Conservation (phyloP, 495 filamentous ascomycete genomes). For the Clavariopsis aquatica region DNA sequence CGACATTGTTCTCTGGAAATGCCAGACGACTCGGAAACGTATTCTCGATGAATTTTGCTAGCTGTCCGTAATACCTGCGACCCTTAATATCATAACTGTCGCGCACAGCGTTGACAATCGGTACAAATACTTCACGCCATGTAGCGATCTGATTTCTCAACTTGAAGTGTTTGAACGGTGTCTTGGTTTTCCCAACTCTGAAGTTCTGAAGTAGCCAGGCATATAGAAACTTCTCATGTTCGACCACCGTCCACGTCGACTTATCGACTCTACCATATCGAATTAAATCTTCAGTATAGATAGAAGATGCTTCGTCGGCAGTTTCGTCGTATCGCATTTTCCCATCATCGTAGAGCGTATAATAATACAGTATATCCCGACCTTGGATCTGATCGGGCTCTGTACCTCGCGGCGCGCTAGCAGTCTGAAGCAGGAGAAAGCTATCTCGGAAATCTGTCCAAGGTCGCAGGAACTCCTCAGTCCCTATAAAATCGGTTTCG, state of each 20-base stretch:
- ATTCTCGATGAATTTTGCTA: conserved; percentile 28
- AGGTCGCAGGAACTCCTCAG: conserved; percentile 19
- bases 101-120: conserved; percentile 25
- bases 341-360: conserved; percentile 27
- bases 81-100: conserved; percentile 19
- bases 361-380: conserved; percentile 11
- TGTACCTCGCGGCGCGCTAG: conserved; percentile 3
- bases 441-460: conserved; percentile 28
- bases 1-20: conserved; percentile 27
- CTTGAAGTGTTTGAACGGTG: conserved; percentile 26
- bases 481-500: conserved; percentile 9
- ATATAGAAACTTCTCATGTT: conserved; percentile 27
- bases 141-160: conserved; percentile 3
- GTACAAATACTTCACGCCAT: conserved; percentile 27
- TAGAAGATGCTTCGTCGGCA: conserved; percentile 7
- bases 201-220: conserved; percentile 27
- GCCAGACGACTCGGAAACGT: conserved; percentile 15
- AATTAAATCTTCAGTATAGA: neutral
- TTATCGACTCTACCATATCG: conserved; percentile 6
- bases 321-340: conserved; percentile 13
- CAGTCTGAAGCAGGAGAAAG: conserved; percentile 14
- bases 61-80: conserved; percentile 19
- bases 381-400: conserved; percentile 8
- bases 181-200: conserved; percentile 22
- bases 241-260: conserved; percentile 7